Percentiles rank a stretch among this genome's conserved stretches.
Conservation (phyloP, 2,329 filamentous ascomycete species). For the Ophiobolus disseminans region DNA sequence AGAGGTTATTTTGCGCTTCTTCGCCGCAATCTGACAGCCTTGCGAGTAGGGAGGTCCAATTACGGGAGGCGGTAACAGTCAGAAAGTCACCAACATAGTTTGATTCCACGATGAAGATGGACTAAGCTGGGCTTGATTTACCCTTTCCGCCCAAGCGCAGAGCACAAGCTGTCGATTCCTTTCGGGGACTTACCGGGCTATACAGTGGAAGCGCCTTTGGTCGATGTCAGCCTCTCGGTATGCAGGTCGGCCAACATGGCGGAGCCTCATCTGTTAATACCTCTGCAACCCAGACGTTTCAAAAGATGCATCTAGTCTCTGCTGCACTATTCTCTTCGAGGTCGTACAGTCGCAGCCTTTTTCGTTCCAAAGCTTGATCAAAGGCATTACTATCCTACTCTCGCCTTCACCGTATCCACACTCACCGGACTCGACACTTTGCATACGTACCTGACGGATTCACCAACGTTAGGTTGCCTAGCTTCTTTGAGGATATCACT, state of each 20-base stretch:
- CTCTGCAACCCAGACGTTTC: conserved; percentile 22
- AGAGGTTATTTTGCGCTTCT: conserved; percentile 1
- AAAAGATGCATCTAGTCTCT: conserved; percentile 10
- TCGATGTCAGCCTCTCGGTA: conserved; percentile 25
- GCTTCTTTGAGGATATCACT: conserved; percentile 11
- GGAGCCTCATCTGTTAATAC: conserved; percentile 32
- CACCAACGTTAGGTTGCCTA: conserved; percentile 17
- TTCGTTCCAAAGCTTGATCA: conserved; percentile 25
- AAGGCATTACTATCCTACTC: conserved; percentile 16
- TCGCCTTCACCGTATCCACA: conserved; percentile 20
- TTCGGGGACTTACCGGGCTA: conserved; percentile 31
- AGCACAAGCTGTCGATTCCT: conserved; percentile 7
- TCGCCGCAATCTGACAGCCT: conserved; percentile 8
- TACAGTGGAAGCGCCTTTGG: conserved; percentile 8
- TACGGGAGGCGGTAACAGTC: conserved; percentile 10
- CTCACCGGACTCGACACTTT: conserved; percentile 15
- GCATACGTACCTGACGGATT: conserved; percentile 19
- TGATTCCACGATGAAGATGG: conserved; percentile 1
- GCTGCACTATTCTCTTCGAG: conserved; percentile 13
- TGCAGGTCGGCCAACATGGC: conserved; percentile 15
- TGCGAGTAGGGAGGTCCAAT: conserved; percentile 7
- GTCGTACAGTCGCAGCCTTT: conserved; percentile 14
- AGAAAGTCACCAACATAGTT: conserved; percentile 9
- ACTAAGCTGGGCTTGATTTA: conserved; percentile 8
- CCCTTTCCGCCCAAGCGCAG: conserved; percentile 7